These are phyloP conservation scores for Aspergillus floridensis DNA, from an alignment of 2,329 filamentous ascomycete species.

Conservation along the genomic window DNA sequence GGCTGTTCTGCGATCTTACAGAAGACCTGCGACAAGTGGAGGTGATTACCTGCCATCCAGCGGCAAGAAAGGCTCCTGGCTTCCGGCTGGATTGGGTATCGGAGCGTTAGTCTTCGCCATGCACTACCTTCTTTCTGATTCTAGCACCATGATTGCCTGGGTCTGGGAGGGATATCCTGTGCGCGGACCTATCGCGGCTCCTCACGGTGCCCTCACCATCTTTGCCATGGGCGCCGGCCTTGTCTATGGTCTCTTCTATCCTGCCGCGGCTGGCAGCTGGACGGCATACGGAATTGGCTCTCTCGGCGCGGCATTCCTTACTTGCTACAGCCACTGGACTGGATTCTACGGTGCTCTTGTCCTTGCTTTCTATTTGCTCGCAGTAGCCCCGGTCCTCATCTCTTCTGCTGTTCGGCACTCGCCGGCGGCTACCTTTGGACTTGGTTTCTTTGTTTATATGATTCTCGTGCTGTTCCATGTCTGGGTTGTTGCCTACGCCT, in stretches of 20 bases:
- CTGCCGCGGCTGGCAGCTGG: constrained; percentile 72
- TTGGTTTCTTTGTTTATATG: constrained; percentile 90
- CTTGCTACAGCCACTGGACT: constrained; percentile 74
- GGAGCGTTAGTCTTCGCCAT: constrained; percentile 83
- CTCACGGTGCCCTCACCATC: constrained; percentile 86
- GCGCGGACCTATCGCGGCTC: constrained; percentile 78
- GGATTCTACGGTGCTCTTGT: constrained; percentile 82
- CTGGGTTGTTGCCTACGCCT: constrained; percentile 97
- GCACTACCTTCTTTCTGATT: constrained; percentile 91
- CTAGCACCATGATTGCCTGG: constrained; percentile 98
- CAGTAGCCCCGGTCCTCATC: constrained; percentile 72
- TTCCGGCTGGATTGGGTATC: constrained; percentile 73
- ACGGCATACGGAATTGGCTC: constrained; percentile 74
- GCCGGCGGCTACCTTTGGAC: constrained; percentile 76
- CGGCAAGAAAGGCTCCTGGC: constrained; percentile 63
- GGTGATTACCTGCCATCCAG: constrained; percentile 51
- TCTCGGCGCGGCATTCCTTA: constrained; percentile 74
- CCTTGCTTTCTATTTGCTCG: constrained; percentile 77
- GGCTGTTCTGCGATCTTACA: constrained; percentile 72
- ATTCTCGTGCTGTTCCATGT: constrained; percentile 95
- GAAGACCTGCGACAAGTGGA: constrained; percentile 56
- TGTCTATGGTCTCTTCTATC: constrained; percentile 70
- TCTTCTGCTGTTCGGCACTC: constrained; percentile 71
- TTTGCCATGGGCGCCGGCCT: constrained; percentile 82
- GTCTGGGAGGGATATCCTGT: constrained; percentile 96